These are phyloP conservation scores for Linum lewisii DNA, from an alignment of 345 rosid species.

Conservation along the genomic window DNA sequence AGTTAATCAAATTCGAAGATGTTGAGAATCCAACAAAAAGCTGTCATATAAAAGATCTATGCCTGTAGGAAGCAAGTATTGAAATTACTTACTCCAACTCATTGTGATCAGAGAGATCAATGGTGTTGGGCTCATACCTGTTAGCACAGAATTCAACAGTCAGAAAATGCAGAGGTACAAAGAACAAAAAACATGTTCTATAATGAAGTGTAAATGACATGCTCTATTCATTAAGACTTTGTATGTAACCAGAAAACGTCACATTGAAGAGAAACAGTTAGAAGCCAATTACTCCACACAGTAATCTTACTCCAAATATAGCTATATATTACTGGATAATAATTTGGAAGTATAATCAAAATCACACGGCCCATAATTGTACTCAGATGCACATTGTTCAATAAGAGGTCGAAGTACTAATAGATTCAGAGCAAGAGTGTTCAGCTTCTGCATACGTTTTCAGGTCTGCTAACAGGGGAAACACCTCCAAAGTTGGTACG, in stretches of 20 bases:
- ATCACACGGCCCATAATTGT: not conserved
- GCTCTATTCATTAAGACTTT: too few relatives aligned
- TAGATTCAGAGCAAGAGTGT: slow-evolving; percentile 2
- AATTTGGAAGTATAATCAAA: not conserved
- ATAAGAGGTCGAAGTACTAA: not conserved
- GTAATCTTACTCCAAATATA: too few relatives aligned
- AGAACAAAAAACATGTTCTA: not conserved
- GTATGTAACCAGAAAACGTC: not conserved
- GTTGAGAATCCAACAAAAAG: slow-evolving; percentile 1
- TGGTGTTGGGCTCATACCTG: slow-evolving; percentile 97
- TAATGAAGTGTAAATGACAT: not conserved
- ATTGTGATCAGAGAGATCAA: slow-evolving; percentile 74
- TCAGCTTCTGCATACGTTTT: slow-evolving; percentile 49
- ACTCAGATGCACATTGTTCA: too few relatives aligned
- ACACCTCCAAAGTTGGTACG: slow-evolving; percentile 90
- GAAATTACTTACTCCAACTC: slow-evolving; percentile 77
- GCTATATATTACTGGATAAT: not conserved
- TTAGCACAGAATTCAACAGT: slow-evolving; percentile 3
- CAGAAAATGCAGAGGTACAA: slow-evolving; percentile 5
- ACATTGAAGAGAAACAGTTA: too few relatives aligned
- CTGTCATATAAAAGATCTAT: not conserved
- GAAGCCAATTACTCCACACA: not conserved
- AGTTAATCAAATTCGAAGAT: slow-evolving; percentile 8
- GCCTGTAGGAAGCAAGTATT: slow-evolving; percentile 3
- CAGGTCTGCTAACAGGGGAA: slow-evolving; percentile 71